These are phyloP conservation scores for Diaporthe sp. DNA, from an alignment of 2,329 filamentous ascomycete genomes.

Conservation along the genomic window DNA sequence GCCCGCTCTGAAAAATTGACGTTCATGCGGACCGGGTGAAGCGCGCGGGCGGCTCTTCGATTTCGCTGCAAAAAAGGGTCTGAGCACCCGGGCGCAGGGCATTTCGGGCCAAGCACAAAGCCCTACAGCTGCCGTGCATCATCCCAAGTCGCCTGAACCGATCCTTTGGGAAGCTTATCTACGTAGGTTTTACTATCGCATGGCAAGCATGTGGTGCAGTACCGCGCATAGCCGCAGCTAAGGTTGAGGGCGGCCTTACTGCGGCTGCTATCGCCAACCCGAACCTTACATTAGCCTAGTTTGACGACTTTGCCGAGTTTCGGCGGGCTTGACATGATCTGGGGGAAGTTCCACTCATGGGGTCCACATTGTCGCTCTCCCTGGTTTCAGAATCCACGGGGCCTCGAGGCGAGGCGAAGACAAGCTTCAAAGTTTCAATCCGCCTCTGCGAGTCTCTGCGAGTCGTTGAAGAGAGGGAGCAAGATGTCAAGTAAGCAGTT, in stretches of 20 bases:
- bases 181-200: neutral
- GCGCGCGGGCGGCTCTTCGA: slow-evolving; percentile 24
- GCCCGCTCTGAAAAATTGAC: slow-evolving; percentile 25
- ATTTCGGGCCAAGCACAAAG: slow-evolving; percentile 1
- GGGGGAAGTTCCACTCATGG: slow-evolving; percentile 25
- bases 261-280: neutral
- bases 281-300: neutral
- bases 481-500: too few species aligned
- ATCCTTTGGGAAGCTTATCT: slow-evolving; percentile 11
- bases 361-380: slow-evolving; percentile 1
- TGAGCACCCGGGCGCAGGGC: neutral
- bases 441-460: slow-evolving; percentile 5
- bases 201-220: neutral
- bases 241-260: neutral
- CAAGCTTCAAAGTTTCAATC: slow-evolving; percentile 29
- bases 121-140: slow-evolving; percentile 15
- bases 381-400: slow-evolving; percentile 25
- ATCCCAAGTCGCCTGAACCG: slow-evolving; percentile 1
- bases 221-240: slow-evolving; percentile 19
- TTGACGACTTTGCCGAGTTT: slow-evolving; percentile 26
- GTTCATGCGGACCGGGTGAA: slow-evolving; percentile 11
- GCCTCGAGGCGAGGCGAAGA: slow-evolving; percentile 12
- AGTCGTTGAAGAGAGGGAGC: neutral
- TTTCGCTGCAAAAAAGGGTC: neutral
- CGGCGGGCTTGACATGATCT: slow-evolving; percentile 24